Evolutionary conservation across 2,329 filamentous ascomycete species (phyloP).

Genomic region (Rutstroemia sp.): DNA sequence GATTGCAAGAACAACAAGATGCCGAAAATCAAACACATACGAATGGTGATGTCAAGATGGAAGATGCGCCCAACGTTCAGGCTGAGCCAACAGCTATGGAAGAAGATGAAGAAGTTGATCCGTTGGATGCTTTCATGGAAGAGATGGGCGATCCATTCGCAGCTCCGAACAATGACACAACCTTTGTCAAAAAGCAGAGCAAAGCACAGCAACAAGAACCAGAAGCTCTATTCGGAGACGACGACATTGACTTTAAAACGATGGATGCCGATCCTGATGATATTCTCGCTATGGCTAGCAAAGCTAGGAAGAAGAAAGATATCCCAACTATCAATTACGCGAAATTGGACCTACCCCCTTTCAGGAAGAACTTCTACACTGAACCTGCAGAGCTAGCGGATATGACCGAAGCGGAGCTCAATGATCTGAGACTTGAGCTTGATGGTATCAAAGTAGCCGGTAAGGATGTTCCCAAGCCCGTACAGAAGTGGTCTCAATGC

Average conservation of each 20-base stretch:
- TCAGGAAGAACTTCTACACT: constrained; percentile 92
- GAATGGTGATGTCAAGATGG: constrained; percentile 31
- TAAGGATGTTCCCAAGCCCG: constrained; percentile 82
- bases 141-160: constrained; percentile 44
- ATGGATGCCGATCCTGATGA: constrained; percentile 58
- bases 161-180: constrained; percentile 31
- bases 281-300: constrained; percentile 52
- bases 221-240: constrained; percentile 82
- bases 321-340: constrained; percentile 81
- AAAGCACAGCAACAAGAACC: constrained; percentile 57
- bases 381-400: constrained; percentile 78
- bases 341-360: constrained; percentile 77
- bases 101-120: constrained; percentile 69
- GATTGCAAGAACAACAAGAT: constrained; percentile 39
- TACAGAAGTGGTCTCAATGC: constrained; percentile 95
- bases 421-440: constrained; percentile 74
- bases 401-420: constrained; percentile 78
- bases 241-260: constrained; percentile 60
- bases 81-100: constrained; percentile 35
- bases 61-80: constrained; percentile 25
- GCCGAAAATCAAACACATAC: constrained; percentile 34
- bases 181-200: constrained; percentile 25
- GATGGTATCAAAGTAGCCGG: constrained; percentile 94
- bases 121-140: constrained; percentile 94
- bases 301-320: constrained; percentile 81